Evolutionary conservation across 140 eudicot species (phyloP), one percentile per base, ranked within the genome.

Genomic region (Ambrosia hybrid): DNA sequence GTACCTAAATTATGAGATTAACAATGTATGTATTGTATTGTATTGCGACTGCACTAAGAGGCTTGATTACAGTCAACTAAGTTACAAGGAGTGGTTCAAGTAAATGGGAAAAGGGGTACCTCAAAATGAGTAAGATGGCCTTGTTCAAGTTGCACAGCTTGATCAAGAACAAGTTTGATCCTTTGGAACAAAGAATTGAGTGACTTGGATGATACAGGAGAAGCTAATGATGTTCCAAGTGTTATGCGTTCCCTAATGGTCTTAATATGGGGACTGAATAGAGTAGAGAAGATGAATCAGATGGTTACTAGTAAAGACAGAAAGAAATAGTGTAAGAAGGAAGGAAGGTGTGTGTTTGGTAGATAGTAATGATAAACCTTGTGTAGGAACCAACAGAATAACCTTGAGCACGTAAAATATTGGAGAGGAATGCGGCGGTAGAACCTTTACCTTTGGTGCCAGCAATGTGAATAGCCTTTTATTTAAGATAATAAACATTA

Each of bases 361-460:
- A 21, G 30, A 21, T 21, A 21, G 30, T 21, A 21, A 21, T 21
- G 30, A 21, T 21, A 21, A 21, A 83, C 99, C 99, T 91, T 5
- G 97, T 86, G 79, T 91, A 95, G 82, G 97, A 88, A 67, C 96
- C 99, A 57, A 95, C 92, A 37, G 92, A 88, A 79, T 88, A 91
- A 3, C 96, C 99, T 73, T 88, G 81, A n/a, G 92, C 92, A 30
- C 96, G 75, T 78, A 95, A 82, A 70, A 91, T 95, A 69, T 85
- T 91, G 65, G 99, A 91, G 45, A 95, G 68, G 73, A 86, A 91
- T 67, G 95, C 95, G 72, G 96, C 95, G 10, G 97, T 91, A 30
- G 99, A 95, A 61, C 99, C 99, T 85, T 95, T 95, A 62, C 99
- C 97, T 82, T 95, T 95, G 70, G 99, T 95, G 65, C 99, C 99